These are phyloP conservation scores for Penicillium freii DNA, from an alignment of 2,329 filamentous ascomycete species.

Conservation along the genomic window DNA sequence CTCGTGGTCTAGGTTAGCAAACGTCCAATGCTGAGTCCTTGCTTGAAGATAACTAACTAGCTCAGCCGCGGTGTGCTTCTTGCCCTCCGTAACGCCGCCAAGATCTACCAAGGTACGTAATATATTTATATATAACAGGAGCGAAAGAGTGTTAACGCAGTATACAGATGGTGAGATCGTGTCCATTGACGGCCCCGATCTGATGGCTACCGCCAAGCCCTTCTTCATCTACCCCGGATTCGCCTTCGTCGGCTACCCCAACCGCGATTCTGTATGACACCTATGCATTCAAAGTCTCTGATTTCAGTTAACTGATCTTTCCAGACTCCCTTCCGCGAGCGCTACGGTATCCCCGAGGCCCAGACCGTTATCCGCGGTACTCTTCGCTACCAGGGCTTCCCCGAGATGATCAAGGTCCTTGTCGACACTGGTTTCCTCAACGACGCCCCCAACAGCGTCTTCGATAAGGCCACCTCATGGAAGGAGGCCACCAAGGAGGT, in stretches of 20 bases:
- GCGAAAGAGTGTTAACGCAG: background rate
- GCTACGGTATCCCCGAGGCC: slow-evolving; percentile 89
- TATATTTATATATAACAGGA: background rate
- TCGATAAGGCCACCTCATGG: slow-evolving; percentile 71
- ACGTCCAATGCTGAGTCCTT: slow-evolving; percentile 36
- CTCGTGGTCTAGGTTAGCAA: slow-evolving; percentile 61
- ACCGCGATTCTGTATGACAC: slow-evolving; percentile 52
- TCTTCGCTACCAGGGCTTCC: slow-evolving; percentile 84
- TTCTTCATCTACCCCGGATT: slow-evolving; percentile 89
- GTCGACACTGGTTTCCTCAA: slow-evolving; percentile 87
- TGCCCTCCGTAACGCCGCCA: slow-evolving; percentile 81
- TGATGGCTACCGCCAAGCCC: slow-evolving; percentile 85
- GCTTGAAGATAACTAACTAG: slow-evolving; percentile 2
- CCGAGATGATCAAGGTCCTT: slow-evolving; percentile 81
- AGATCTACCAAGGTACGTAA: slow-evolving; percentile 65
- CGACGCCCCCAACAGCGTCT: slow-evolving; percentile 64
- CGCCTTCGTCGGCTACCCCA: slow-evolving; percentile 88
- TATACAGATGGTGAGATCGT: slow-evolving; percentile 62
- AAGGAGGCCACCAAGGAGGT: slow-evolving; percentile 80
- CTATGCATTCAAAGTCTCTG: background rate
- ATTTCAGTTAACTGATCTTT: background rate
- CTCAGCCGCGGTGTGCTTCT: slow-evolving; percentile 72
- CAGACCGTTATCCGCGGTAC: slow-evolving; percentile 83
- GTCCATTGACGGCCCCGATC: slow-evolving; percentile 62
- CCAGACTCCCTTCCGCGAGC: slow-evolving; percentile 67